A percentile compares a stretch with the other conserved stretches of the same genome.
phyloP scores from a whole-genome alignment of 2,329 filamentous ascomycete species.

The Septoria petroselini region DNA sequence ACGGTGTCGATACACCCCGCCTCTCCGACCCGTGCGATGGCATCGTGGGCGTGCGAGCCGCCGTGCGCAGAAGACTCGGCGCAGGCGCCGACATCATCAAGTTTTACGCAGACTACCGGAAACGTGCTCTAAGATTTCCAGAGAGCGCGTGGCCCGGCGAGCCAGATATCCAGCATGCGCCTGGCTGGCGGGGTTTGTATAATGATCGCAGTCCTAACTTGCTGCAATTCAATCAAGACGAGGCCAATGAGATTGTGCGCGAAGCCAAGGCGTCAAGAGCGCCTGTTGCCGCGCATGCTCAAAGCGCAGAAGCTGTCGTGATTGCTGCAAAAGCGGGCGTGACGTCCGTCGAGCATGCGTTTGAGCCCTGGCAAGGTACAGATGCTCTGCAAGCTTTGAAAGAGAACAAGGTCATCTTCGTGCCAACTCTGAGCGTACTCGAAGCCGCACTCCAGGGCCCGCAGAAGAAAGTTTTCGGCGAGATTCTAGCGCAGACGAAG shows the following conservation, averaged over 20 bases:
- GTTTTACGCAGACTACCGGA: conserved; percentile 38
- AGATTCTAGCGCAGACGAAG: conserved; percentile 42
- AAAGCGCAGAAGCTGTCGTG: conserved; percentile 31
- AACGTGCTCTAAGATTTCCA: conserved; percentile 33
- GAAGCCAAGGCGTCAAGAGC: conserved; percentile 31
- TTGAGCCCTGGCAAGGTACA: conserved; percentile 33
- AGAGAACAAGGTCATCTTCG: conserved; percentile 48
- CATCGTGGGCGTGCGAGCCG: conserved; percentile 42
- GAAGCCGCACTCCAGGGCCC: conserved; percentile 34
- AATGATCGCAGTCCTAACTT: conserved; percentile 31
- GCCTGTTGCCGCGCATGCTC: conserved; percentile 35
- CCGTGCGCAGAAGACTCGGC: conserved; percentile 33
- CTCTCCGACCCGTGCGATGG: conserved; percentile 46
- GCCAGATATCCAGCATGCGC: conserved; percentile 28
- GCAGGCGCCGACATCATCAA: conserved; percentile 38
- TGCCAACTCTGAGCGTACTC: conserved; percentile 53
- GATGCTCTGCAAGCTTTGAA: conserved; percentile 48
- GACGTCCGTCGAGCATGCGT: conserved; percentile 37
- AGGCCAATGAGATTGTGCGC: conserved; percentile 35
- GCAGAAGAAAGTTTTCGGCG: conserved; percentile 8
- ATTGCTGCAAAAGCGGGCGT: conserved; percentile 36
- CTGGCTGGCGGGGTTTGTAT: conserved; percentile 17
- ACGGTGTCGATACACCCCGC: conserved; percentile 23
- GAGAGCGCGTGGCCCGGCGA: conserved; percentile 30
- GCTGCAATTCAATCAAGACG: conserved; percentile 29